Evolutionary conservation across 2,329 filamentous ascomycete genomes (phyloP).

Genomic region (Aschersonia sp.): DNA sequence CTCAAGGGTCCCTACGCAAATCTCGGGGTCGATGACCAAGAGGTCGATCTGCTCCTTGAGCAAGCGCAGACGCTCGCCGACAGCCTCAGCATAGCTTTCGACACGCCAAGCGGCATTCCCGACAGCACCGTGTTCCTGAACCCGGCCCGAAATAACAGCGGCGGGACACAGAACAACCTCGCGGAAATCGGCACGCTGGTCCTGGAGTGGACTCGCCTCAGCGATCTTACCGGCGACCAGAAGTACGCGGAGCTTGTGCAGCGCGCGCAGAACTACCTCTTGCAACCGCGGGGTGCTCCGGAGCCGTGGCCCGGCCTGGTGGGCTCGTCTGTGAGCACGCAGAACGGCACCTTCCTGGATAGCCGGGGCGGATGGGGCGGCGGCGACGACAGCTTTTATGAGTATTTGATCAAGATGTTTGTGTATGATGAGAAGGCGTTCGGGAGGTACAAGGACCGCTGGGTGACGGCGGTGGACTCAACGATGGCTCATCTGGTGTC

Average conservation of each 20-base stretch:
- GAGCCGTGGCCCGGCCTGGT: slow-evolving; percentile 69
- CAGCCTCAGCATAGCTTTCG: slow-evolving; percentile 61
- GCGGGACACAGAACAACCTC: slow-evolving; percentile 48
- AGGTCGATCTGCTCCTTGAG: slow-evolving; percentile 44
- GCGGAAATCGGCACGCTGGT: slow-evolving; percentile 67
- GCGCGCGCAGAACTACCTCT: slow-evolving; percentile 53
- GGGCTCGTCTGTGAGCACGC: slow-evolving; percentile 51
- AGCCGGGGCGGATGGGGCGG: slow-evolving; percentile 61
- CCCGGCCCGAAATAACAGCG: slow-evolving; percentile 31
- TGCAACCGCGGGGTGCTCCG: slow-evolving; percentile 40
- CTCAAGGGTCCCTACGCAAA: slow-evolving; percentile 49
- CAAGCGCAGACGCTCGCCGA: slow-evolving; percentile 60
- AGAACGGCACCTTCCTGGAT: slow-evolving; percentile 53
- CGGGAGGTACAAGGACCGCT: slow-evolving; percentile 52
- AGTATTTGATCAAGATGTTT: slow-evolving; percentile 87
- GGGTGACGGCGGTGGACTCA: slow-evolving; percentile 62
- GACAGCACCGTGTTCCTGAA: slow-evolving; percentile 52
- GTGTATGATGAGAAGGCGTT: slow-evolving; percentile 59
- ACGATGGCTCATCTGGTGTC: slow-evolving; percentile 58
- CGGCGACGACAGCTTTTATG: slow-evolving; percentile 70
- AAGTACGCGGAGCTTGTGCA: slow-evolving; percentile 54
- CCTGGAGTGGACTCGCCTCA: slow-evolving; percentile 72
- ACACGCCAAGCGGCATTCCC: slow-evolving; percentile 62
- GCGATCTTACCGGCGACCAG: slow-evolving; percentile 55
- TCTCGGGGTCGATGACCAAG: slow-evolving; percentile 25